Conservation (phyloP, 2,329 filamentous ascomycete genomes). For the Exophiala spinifera region DNA sequence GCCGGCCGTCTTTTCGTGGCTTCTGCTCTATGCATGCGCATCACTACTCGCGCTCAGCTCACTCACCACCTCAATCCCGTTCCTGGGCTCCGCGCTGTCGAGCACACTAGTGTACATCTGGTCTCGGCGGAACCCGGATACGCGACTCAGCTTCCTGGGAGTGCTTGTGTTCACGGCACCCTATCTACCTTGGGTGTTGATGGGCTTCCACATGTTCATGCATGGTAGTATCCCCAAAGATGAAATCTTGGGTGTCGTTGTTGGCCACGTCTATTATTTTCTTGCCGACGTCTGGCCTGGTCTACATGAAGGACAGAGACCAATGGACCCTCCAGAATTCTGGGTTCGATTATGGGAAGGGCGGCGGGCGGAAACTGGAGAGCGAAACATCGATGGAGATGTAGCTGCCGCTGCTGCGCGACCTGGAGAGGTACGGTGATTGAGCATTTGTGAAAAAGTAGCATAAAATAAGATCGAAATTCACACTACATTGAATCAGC, state of each 20-base stretch:
- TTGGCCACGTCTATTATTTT: constrained; percentile 97
- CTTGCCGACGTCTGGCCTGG: constrained; percentile 95
- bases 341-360: constrained; percentile 81
- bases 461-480: no score
- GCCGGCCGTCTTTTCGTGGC: constrained; percentile 91
- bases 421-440: constrained; percentile 31
- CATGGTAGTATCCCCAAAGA: constrained; percentile 89
- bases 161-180: constrained; percentile 88
- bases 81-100: constrained; percentile 88
- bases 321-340: constrained; percentile 84
- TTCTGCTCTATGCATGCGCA: constrained; percentile 78
- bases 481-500: no score
- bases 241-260: constrained; percentile 90
- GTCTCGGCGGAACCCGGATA: constrained; percentile 91
- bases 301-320: constrained; percentile 77
- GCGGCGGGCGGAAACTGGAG: constrained; percentile 43
- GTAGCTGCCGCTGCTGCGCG: constrained; percentile 53
- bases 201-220: constrained; percentile 87
- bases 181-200: constrained; percentile 92
- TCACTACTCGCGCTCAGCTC: constrained; percentile 80
- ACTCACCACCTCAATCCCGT: constrained; percentile 75
- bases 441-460: background rate
- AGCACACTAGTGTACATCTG: constrained; percentile 97
- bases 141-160: constrained; percentile 81
- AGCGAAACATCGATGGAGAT: constrained; percentile 59